Evolutionary conservation across 768 basidiomycete genomes (phyloP).

Genomic region (Suillus lakei): DNA sequence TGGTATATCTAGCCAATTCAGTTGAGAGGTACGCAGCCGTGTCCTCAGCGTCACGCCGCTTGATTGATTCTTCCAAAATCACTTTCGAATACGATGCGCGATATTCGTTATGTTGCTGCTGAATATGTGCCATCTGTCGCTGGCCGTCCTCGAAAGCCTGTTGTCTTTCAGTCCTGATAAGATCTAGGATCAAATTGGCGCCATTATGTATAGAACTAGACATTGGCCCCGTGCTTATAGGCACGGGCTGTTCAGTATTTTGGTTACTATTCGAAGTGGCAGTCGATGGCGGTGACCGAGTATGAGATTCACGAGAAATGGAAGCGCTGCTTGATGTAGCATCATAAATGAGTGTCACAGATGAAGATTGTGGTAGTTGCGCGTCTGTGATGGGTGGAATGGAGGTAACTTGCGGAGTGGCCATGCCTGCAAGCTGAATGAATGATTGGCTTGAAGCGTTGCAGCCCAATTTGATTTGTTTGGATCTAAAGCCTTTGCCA

Average conservation of each 20-base stretch:
- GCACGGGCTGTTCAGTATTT: neutral
- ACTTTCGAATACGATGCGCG: neutral
- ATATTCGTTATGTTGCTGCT: constrained; percentile 6
- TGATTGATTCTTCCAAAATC: neutral
- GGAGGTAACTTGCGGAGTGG: constrained; percentile 2
- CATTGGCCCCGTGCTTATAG: neutral
- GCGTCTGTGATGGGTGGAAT: constrained; percentile 16
- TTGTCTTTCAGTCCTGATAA: constrained; percentile 9
- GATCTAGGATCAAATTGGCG: constrained; percentile 4
- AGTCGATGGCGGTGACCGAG: neutral
- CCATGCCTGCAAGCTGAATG: constrained; percentile 3
- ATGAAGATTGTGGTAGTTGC: constrained; percentile 8
- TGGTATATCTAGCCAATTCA: neutral
- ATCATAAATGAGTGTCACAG: neutral
- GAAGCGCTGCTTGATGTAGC: too few species aligned
- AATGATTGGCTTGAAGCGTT: neutral
- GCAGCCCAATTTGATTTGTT: constrained; percentile 3
- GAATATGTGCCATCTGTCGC: neutral
- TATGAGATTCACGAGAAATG: neutral
- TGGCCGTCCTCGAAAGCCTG: neutral
- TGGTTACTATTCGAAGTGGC: neutral
- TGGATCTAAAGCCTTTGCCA: constrained; percentile 20
- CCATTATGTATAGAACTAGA: constrained; percentile 8
- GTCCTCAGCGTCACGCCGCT: constrained; percentile 7
- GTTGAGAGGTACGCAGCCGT: neutral